These are phyloP conservation scores for Sclerospora graminicola DNA, from an alignment of 352 stramenopile genomes.

Conservation along the genomic window DNA sequence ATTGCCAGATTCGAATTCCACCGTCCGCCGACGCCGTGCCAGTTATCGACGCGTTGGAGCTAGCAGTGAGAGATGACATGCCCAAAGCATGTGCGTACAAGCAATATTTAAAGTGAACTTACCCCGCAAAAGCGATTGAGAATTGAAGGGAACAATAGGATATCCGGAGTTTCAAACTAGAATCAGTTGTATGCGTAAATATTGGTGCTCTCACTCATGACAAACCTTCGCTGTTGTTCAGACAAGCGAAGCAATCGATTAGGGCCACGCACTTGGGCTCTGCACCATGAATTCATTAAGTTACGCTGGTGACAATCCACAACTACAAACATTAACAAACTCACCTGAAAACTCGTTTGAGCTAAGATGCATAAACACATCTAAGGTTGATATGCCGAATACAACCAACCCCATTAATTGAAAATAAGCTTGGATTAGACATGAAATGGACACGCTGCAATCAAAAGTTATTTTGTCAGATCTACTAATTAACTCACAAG, in stretches of 20 bases:
- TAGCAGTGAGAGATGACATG: too few species aligned
- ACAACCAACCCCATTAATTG: slow-evolving; percentile 91
- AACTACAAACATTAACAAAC: neutral
- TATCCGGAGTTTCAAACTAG: slow-evolving; percentile 89
- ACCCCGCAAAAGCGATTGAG: slow-evolving; percentile 86
- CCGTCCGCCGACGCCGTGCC: too few species aligned
- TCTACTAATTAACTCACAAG: neutral
- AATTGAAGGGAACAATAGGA: slow-evolving; percentile 93
- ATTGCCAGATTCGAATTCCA: too few species aligned
- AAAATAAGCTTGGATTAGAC: slow-evolving; percentile 92
- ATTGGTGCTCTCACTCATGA: neutral
- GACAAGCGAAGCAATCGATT: slow-evolving; percentile 67
- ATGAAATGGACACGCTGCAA: slow-evolving; percentile 88
- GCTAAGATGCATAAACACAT: slow-evolving; percentile 85
- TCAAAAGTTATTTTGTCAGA: neutral
- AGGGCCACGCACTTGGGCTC: slow-evolving; percentile 40
- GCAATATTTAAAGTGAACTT: too few species aligned
- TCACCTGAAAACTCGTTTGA: slow-evolving; percentile 63
- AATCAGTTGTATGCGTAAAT: slow-evolving; percentile 34
- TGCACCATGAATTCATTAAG: slow-evolving; percentile 2
- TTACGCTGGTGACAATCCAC: neutral
- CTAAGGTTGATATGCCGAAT: slow-evolving; percentile 88
- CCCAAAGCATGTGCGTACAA: too few species aligned
- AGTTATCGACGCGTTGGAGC: too few species aligned
- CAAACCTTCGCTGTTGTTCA: slow-evolving; percentile 71